Conservation (phyloP, 176 grass and related monocot genomes). For the Oropetium thomaeum region DNA sequence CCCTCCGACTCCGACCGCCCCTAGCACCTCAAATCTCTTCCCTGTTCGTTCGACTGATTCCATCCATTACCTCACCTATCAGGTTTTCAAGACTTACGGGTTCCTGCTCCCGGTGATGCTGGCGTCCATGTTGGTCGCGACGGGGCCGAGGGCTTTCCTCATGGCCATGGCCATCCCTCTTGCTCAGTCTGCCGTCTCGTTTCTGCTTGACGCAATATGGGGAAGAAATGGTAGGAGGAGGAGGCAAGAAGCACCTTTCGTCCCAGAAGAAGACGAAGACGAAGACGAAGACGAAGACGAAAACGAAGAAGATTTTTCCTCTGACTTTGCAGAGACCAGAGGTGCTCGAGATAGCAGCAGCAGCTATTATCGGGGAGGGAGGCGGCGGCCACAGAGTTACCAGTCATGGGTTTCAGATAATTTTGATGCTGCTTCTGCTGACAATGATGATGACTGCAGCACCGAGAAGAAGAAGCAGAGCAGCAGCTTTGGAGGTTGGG, state of each 20-base stretch:
- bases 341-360: neutral
- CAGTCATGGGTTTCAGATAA: constrained; percentile 43
- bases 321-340: constrained; percentile 7
- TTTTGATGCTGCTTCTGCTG: neutral
- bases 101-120: constrained; percentile 64
- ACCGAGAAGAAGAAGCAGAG: neutral
- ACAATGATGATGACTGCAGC: neutral
- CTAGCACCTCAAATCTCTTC: too few species aligned
- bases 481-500: constrained; percentile 76
- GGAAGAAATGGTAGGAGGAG: constrained; percentile 28
- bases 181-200: constrained; percentile 62
- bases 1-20: too few species aligned
- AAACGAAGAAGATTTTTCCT: neutral
- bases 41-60: too few species aligned
- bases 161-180: constrained; percentile 82
- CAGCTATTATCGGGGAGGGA: constrained; percentile 14
- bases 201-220: constrained; percentile 47
- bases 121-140: constrained; percentile 55
- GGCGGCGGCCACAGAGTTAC: constrained; percentile 26
- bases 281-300: neutral
- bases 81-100: constrained; percentile 61
- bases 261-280: constrained; percentile 22
- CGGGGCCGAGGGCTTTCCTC: constrained; percentile 70
- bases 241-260: constrained; percentile 30
- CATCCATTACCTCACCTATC: too few species aligned